Conservation (phyloP, 1,284 basidiomycete genomes). For the Apiotrichum siamense region DNA sequence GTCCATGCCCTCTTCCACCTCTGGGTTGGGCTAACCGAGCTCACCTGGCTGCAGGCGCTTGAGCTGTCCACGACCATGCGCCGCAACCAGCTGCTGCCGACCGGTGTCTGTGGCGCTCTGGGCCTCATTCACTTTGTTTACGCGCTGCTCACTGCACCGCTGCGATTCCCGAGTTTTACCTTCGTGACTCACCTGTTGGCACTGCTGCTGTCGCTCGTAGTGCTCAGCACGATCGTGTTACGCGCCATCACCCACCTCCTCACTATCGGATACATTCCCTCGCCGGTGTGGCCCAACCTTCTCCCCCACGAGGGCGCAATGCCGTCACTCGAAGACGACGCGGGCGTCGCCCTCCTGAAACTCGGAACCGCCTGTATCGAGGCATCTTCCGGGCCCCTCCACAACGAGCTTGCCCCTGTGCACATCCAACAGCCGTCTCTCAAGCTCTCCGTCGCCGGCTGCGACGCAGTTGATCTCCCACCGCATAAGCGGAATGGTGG, state of each 20-base stretch:
- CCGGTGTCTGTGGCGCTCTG: conserved; percentile 38
- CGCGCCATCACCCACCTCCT: conserved; percentile 41
- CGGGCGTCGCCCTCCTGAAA: conserved; percentile 41
- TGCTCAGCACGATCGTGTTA: conserved; percentile 36
- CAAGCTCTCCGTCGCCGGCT: conserved; percentile 22
- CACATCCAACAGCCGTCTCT: conserved; percentile 33
- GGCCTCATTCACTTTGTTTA: conserved; percentile 42
- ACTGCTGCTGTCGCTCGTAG: conserved; percentile 37
- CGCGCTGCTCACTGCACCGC: conserved; percentile 30
- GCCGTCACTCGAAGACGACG: conserved; percentile 40
- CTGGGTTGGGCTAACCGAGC: conserved; percentile 43
- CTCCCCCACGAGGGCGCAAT: conserved; percentile 40
- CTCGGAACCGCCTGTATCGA: conserved; percentile 45
- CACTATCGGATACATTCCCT: conserved; percentile 44
- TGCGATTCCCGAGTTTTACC: conserved; percentile 43
- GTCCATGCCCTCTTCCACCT: conserved; percentile 43
- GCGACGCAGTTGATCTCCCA: conserved; percentile 16
- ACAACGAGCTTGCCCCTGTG: conserved; percentile 38
- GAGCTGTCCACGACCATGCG: conserved; percentile 31
- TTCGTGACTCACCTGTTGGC: conserved; percentile 44
- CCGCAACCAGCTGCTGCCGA: conserved; percentile 40
- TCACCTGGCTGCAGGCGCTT: conserved; percentile 41
- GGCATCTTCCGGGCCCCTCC: conserved; percentile 39
- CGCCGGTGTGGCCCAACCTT: conserved; percentile 31
- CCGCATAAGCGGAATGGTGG: not conserved